A percentile compares a stretch with the other conserved stretches of the same genome.
Evolutionary conservation across 2,329 filamentous ascomycete species (phyloP).

Genomic region (Eurotiales sp.): DNA sequence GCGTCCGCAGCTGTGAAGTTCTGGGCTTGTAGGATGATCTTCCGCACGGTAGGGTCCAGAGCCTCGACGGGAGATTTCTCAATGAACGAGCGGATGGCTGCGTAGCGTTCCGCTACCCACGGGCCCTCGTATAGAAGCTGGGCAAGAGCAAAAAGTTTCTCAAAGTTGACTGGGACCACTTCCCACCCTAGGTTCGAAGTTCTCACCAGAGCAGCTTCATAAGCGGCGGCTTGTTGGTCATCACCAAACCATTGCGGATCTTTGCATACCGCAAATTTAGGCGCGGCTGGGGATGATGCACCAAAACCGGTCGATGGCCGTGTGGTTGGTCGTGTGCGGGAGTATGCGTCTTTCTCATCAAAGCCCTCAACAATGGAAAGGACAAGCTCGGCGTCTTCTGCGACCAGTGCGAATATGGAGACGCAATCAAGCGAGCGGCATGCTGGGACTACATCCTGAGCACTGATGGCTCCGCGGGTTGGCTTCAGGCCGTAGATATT

Average conservation of each 20-base stretch:
- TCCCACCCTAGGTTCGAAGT: neutral
- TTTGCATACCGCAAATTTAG: neutral
- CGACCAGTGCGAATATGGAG: constrained; percentile 50
- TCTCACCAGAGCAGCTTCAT: neutral
- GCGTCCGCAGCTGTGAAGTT: constrained; percentile 41
- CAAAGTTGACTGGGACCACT: constrained; percentile 21
- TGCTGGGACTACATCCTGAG: constrained; percentile 33
- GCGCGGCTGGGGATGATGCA: neutral
- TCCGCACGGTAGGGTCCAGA: constrained; percentile 16
- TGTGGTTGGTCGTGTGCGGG: constrained; percentile 21
- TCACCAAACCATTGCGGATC: neutral
- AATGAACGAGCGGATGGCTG: constrained; percentile 40
- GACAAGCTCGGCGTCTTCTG: constrained; percentile 45
- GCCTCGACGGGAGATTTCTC: constrained; percentile 25
- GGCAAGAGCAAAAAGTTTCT: constrained; percentile 51
- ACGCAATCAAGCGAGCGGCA: constrained; percentile 58
- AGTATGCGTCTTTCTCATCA: constrained; percentile 51
- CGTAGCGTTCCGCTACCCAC: constrained; percentile 55
- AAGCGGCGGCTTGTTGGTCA: neutral
- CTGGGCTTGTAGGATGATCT: constrained; percentile 31
- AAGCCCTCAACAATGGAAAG: constrained; percentile 44
- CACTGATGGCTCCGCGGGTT: constrained; percentile 22
- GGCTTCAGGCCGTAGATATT: constrained; percentile 25
- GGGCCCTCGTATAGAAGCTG: constrained; percentile 55
- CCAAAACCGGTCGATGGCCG: neutral